Evolutionary conservation across 2,329 filamentous ascomycete genomes (phyloP).

Genomic region (Pseudocercospora vitis): DNA sequence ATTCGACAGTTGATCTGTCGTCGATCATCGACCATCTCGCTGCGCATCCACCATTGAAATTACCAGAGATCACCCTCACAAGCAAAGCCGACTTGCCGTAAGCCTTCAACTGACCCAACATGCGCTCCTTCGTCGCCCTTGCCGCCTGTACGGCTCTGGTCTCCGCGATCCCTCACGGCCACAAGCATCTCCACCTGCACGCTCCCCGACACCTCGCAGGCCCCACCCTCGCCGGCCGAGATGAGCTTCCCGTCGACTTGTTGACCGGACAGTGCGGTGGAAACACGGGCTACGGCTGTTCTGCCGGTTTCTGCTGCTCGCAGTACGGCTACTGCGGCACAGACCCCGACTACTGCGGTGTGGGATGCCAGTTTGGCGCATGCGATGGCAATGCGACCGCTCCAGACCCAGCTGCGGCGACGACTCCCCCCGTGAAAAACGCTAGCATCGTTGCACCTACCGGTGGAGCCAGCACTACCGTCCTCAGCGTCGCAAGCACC

Average conservation of each 20-base stretch:
- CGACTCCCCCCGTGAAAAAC: constrained; percentile 10
- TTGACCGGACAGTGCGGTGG: constrained; percentile 27
- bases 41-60: background rate
- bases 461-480: background rate
- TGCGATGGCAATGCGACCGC: constrained; percentile 16
- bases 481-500: constrained; percentile 10
- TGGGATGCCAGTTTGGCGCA: constrained; percentile 31
- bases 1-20: constrained; percentile 16
- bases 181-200: constrained; percentile 18
- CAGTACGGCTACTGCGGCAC: constrained; percentile 32
- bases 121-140: constrained; percentile 16
- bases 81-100: background rate
- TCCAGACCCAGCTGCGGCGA: constrained; percentile 5
- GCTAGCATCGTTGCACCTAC: constrained; percentile 9
- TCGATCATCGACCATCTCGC: constrained; percentile 4
- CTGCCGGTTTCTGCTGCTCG: constrained; percentile 27
- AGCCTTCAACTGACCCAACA: constrained; percentile 11
- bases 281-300: constrained; percentile 24
- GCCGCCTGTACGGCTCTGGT: constrained; percentile 17
- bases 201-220: constrained; percentile 12
- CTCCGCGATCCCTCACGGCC: constrained; percentile 20
- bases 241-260: constrained; percentile 17
- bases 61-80: constrained; percentile 1
- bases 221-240: constrained; percentile 22
- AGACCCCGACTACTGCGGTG: constrained; percentile 26